phyloP scores from a whole-genome alignment of 805 yeast species.

The Candida ficus region DNA sequence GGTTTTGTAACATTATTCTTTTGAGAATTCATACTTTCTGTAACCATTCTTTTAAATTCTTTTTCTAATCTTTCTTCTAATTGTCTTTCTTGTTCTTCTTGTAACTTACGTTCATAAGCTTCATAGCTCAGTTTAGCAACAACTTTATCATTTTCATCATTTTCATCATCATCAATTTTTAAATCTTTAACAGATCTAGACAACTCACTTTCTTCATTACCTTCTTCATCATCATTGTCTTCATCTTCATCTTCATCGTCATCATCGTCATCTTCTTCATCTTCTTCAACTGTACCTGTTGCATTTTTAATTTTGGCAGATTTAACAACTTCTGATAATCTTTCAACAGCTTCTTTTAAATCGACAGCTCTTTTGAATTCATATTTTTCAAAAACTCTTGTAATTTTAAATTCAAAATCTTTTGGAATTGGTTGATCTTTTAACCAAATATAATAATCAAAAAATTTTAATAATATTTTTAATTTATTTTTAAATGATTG shows the following conservation, averaged over 20 bases:
- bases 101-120: constrained; percentile 33
- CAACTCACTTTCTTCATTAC: constrained; percentile 16
- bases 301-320: constrained; percentile 12
- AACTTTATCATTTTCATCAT: constrained; percentile 25
- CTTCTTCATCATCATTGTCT: constrained; percentile 24
- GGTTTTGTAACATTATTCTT: constrained; percentile 7
- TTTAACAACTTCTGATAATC: constrained; percentile 31
- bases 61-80: constrained; percentile 50
- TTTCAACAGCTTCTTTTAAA: constrained; percentile 38
- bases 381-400: constrained; percentile 35
- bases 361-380: constrained; percentile 32
- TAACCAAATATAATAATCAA: constrained; percentile 66
- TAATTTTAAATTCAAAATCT: constrained; percentile 53
- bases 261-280: constrained; percentile 28
- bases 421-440: constrained; percentile 60
- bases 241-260: constrained; percentile 24
- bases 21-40: constrained; percentile 41
- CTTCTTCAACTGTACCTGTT: constrained; percentile 16
- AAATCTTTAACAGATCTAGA: not conserved
- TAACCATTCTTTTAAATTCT: constrained; percentile 48
- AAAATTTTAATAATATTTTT: constrained; percentile 44
- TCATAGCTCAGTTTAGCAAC: constrained; percentile 31
- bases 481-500: constrained; percentile 24
- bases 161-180: constrained; percentile 20
- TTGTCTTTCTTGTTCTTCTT: constrained; percentile 37